Evolutionary conservation across 2,329 filamentous ascomycete species (phyloP).

Genomic region (Aspergillus pseudonomiae): DNA sequence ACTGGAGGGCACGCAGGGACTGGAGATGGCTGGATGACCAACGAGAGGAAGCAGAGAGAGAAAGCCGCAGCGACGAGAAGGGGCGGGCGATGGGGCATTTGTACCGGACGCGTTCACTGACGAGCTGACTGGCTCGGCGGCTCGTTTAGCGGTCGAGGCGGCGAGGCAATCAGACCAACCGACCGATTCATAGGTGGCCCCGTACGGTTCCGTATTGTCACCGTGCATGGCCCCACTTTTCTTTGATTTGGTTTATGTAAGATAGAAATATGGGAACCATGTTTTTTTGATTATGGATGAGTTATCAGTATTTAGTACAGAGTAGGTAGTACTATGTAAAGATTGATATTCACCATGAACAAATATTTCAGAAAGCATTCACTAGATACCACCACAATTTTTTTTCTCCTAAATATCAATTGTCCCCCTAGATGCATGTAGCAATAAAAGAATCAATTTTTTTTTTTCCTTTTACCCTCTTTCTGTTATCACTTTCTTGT

Average conservation of each 20-base stretch:
- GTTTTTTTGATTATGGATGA: neutral
- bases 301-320: neutral
- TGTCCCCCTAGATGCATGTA: neutral
- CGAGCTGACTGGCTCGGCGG: conserved; percentile 30
- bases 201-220: conserved; percentile 22
- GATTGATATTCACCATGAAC: too few species aligned
- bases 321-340: neutral
- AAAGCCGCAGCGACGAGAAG: conserved; percentile 37
- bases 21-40: conserved; percentile 40
- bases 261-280: neutral
- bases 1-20: conserved; percentile 32
- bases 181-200: conserved; percentile 5
- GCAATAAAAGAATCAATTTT: neutral
- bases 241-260: conserved; percentile 9
- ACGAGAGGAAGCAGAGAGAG: conserved; percentile 45
- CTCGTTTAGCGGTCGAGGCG: conserved; percentile 21
- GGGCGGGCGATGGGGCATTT: conserved; percentile 46
- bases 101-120: conserved; percentile 33
- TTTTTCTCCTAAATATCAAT: neutral
- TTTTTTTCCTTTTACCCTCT: neutral
- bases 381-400: neutral
- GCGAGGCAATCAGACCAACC: conserved; percentile 22
- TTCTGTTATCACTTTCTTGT: neutral
- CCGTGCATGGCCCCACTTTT: conserved; percentile 22
- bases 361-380: neutral